Evolutionary conservation across 176 grass and related monocot species (phyloP).

Genomic region (Elaeis guineensis): DNA sequence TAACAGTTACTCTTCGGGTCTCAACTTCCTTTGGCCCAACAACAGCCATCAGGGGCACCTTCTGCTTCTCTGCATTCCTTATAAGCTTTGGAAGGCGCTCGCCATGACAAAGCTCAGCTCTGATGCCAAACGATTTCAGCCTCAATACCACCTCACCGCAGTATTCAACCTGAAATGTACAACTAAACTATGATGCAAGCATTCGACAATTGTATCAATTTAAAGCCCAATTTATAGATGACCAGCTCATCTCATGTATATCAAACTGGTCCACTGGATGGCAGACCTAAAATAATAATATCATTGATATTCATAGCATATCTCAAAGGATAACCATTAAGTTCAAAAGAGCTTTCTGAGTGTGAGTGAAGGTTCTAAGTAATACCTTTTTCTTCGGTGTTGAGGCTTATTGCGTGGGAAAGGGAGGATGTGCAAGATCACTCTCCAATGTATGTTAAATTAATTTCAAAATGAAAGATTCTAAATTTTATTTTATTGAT

Average conservation of each 20-base stretch:
- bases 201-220: neutral
- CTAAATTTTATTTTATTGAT: no score
- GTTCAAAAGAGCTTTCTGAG: no score
- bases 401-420: no score
- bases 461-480: no score
- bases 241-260: neutral
- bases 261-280: no score
- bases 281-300: no score
- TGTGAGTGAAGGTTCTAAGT: no score
- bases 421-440: no score
- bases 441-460: no score
- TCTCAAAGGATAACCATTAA: no score
- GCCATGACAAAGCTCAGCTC: constrained; percentile 69
- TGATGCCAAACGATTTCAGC: constrained; percentile 56
- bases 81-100: constrained; percentile 89
- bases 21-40: constrained; percentile 84
- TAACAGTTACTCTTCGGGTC: constrained; percentile 52
- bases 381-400: no score
- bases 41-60: constrained; percentile 89
- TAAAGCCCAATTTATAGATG: neutral
- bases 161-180: constrained; percentile 57
- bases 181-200: constrained; percentile 1
- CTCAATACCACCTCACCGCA: constrained; percentile 57
- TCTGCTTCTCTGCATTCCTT: constrained; percentile 71
- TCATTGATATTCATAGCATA: no score